Percentiles rank a stretch among this genome's conserved stretches.
Evolutionary conservation across 2,329 filamentous ascomycete species (phyloP).

Genomic region (Zymoseptoria pseudotritici): DNA sequence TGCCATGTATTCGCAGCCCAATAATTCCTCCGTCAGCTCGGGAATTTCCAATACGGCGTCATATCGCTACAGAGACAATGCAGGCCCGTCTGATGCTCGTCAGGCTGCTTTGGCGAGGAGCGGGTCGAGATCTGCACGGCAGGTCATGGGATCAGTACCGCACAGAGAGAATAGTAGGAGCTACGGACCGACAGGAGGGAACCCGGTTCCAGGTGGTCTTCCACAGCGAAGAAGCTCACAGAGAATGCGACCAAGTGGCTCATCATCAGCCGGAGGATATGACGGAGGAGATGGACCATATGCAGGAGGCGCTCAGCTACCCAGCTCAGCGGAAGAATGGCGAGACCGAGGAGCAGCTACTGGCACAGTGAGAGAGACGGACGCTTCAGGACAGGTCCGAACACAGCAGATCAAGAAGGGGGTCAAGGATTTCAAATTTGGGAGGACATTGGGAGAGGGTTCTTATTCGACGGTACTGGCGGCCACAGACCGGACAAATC

Average conservation of each 20-base stretch:
- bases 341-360: conserved; percentile 90
- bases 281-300: conserved; percentile 20
- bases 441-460: conserved; percentile 81
- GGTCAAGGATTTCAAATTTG: conserved; percentile 93
- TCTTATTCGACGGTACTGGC: conserved; percentile 96
- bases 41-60: conserved; percentile 31
- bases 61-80: conserved; percentile 43
- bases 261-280: conserved; percentile 13
- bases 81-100: conserved; percentile 22
- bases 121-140: conserved; percentile 55
- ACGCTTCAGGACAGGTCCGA: conserved; percentile 68
- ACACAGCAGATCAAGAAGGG: conserved; percentile 89
- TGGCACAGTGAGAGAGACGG: conserved; percentile 71
- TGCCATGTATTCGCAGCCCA: conserved; percentile 43
- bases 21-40: conserved; percentile 39
- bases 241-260: conserved; percentile 38
- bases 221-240: conserved; percentile 72
- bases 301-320: conserved; percentile 42
- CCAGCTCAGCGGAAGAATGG: conserved; percentile 78
- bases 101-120: conserved; percentile 50
- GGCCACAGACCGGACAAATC: conserved; percentile 84
- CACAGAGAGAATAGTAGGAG: conserved; percentile 62
- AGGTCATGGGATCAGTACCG: conserved; percentile 53
- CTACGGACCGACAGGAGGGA: conserved; percentile 54
- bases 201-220: conserved; percentile 46